Conservation (phyloP, 2,329 filamentous ascomycete genomes). For the Botrytis squamosa region DNA sequence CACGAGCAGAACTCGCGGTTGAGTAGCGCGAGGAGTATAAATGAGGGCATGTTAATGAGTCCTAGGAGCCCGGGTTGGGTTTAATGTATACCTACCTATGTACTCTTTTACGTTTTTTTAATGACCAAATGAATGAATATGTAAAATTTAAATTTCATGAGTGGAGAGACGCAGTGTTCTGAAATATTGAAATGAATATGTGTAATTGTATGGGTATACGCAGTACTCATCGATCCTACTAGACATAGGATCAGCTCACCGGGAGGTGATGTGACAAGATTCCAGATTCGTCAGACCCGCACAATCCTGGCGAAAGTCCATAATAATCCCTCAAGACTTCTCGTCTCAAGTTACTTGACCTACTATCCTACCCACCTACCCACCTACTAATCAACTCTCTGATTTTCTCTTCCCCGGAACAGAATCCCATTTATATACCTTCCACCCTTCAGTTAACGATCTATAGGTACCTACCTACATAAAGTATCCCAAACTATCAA, state of each 20-base stretch:
- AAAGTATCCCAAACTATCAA: neutral
- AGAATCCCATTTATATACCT: neutral
- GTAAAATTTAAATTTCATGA: neutral
- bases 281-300: neutral
- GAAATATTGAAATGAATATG: neutral
- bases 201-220: neutral
- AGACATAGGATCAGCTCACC: neutral
- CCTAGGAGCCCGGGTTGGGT: neutral
- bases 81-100: neutral
- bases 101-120: neutral
- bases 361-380: too few relatives aligned
- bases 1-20: neutral
- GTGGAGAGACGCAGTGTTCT: too few relatives aligned
- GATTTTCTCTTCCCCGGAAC: neutral
- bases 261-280: neutral
- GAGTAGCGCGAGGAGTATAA: neutral
- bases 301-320: neutral
- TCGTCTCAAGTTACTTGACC: neutral
- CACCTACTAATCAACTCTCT: neutral
- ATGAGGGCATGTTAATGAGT: neutral
- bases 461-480: neutral
- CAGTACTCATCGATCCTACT: too few relatives aligned
- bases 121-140: neutral
- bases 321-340: neutral
- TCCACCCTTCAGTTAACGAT: neutral